Evolutionary conservation across 192 early-diverging fungal genomes (phyloP).

Genomic region (Coemansia sp.): DNA sequence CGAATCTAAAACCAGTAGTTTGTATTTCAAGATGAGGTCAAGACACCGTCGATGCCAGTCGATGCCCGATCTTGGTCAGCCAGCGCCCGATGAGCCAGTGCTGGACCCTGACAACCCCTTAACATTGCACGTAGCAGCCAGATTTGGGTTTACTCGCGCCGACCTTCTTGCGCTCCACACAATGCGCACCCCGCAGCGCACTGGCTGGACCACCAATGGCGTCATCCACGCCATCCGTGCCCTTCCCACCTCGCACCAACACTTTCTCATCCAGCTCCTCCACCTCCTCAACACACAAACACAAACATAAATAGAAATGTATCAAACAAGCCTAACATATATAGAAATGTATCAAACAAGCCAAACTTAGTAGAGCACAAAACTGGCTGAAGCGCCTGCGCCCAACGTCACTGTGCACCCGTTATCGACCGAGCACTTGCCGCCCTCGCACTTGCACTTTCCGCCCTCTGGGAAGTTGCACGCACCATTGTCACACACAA

Average conservation of each 20-base stretch:
- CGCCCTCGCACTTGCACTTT: conserved; percentile 47
- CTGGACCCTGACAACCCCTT: neutral
- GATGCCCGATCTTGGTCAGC: neutral
- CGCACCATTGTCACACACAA: conserved; percentile 24
- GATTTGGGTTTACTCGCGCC: neutral
- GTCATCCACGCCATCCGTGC: neutral
- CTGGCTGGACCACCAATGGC: neutral
- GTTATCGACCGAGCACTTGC: conserved; percentile 45
- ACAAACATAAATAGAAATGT: no score
- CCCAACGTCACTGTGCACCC: conserved; percentile 45
- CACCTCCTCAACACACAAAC: no score
- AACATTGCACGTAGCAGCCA: neutral
- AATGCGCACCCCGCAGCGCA: neutral
- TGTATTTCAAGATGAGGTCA: neutral
- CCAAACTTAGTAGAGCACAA: conserved; percentile 25
- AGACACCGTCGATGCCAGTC: neutral
- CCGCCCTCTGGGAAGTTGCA: conserved; percentile 51
- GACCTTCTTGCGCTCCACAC: neutral
- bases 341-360: no score
- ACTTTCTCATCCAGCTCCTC: neutral
- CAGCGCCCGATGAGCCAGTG: neutral
- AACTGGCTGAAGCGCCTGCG: conserved; percentile 22
- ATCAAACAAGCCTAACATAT: no score
- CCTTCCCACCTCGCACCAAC: neutral
- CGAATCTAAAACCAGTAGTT: neutral